Base-by-base conservation (phyloP, 306 rosid species). In the Pyrus bretschneideri region DNA sequence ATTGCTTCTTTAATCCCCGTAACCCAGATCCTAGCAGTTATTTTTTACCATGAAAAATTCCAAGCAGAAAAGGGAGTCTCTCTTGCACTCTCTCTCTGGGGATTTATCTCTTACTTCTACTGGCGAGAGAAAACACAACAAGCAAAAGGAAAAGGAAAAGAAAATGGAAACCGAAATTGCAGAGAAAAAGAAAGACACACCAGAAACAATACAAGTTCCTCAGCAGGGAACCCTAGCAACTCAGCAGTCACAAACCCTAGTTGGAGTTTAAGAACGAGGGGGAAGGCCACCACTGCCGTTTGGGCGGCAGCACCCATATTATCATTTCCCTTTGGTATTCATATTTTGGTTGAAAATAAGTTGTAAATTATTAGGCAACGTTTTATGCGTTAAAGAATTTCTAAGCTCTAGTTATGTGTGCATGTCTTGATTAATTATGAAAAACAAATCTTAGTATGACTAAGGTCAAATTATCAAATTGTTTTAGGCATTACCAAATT, bases 41-140 rank as follows among this genome's bases (percentile, higher is more conserved):
- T 87, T 71, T 83, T 87, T 54, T 82, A 73, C 82, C 74, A 81
- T 22, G 93, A 88, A 66, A 83, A 68, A 0, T 87, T 89, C 30
- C 70, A 81, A 73, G 83, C 79, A 0, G 91, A 85, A n/a, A 89
- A 87, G 6, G 93, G 81, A n/a, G 79, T 89, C 10, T 69, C 89
- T 33, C 62, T 89, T 12, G 57, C 51, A 1, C 85, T 89, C n/a
- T 83, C 87, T 1, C 77, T 89, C 4, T 89, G 93, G 91, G 88
- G 88, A 0, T 85, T 82, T 78, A 71, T 80, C 18, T 89, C 86
- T 22, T 88, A 88, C 69, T 88, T 90, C 45, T 88, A 88, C n/a
- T 9, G 93, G 96, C 1, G 93, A 88, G 66, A 44, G 74, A 3
- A 88, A 88, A 69, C 81, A 85, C 5, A 61, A 40, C 1, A 10